Conservation (phyloP, 257 asterid genomes). For the Lantana camara region DNA sequence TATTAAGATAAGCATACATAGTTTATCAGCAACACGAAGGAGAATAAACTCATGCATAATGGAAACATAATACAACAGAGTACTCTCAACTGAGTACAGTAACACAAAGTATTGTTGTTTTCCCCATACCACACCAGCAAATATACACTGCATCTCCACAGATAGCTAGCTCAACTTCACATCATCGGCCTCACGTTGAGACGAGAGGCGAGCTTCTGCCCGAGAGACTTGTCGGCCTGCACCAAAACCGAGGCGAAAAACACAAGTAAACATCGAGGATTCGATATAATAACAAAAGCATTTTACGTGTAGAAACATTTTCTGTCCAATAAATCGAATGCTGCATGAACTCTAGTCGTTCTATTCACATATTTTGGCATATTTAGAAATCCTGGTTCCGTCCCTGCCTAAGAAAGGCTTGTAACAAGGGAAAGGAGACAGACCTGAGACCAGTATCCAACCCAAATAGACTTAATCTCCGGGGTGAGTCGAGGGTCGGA, state of each 20-base stretch:
- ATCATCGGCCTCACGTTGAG: neutral
- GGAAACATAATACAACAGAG: neutral
- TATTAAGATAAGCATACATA: neutral
- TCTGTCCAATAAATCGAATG: no score
- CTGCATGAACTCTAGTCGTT: no score
- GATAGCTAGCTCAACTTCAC: neutral
- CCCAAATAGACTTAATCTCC: neutral
- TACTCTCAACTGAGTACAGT: neutral
- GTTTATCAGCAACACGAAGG: neutral
- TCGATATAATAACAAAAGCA: no score
- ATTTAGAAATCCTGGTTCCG: no score
- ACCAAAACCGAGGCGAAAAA: neutral
- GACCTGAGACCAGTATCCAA: neutral
- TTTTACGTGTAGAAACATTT: no score
- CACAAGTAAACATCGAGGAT: neutral
- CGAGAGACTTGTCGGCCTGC: neutral
- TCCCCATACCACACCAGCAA: neutral
- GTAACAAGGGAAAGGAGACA: neutral
- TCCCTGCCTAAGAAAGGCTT: no score
- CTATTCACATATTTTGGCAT: no score
- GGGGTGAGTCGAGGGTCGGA: neutral
- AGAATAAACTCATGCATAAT: neutral
- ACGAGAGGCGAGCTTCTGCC: neutral
- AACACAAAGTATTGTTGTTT: neutral
- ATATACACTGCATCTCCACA: neutral